These are phyloP conservation scores for Agroathelia rolfsii DNA, from an alignment of 1,284 basidiomycete species.

Conservation along the genomic window DNA sequence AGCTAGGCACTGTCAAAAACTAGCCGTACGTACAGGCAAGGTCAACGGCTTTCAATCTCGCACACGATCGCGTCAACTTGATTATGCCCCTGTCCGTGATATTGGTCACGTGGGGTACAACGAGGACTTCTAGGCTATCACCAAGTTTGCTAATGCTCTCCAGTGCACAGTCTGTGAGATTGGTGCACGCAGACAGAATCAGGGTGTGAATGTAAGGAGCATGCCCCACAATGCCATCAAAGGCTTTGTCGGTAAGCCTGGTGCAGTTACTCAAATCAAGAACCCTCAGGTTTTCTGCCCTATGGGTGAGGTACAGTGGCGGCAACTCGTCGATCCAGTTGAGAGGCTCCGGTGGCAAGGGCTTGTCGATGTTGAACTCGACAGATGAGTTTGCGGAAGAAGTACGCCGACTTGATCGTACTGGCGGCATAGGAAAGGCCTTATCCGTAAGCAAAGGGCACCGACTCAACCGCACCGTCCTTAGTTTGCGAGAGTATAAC, in stretches of 20 bases:
- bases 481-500: slow-evolving; percentile 66
- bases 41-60: slow-evolving; percentile 74
- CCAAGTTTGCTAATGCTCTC: slow-evolving; percentile 66
- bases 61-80: slow-evolving; percentile 62
- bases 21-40: slow-evolving; percentile 61
- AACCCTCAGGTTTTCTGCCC: slow-evolving; percentile 62
- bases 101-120: slow-evolving; percentile 69
- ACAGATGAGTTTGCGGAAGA: slow-evolving; percentile 13
- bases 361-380: slow-evolving; percentile 30
- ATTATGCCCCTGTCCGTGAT: slow-evolving; percentile 80
- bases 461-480: slow-evolving; percentile 65
- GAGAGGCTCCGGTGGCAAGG: slow-evolving; percentile 39
- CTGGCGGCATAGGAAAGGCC: slow-evolving; percentile 60
- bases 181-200: slow-evolving; percentile 74
- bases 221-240: slow-evolving; percentile 72
- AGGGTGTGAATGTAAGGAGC: slow-evolving; percentile 75
- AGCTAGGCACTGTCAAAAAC: slow-evolving; percentile 11
- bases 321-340: slow-evolving; percentile 51
- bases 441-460: slow-evolving; percentile 67
- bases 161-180: slow-evolving; percentile 68
- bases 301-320: slow-evolving; percentile 47
- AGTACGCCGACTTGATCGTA: slow-evolving; percentile 12
- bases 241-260: slow-evolving; percentile 65
- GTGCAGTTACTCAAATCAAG: slow-evolving; percentile 72
- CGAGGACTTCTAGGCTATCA: slow-evolving; percentile 71